phyloP scores from a whole-genome alignment of 2,329 filamentous ascomycete genomes.

The Xylaria sp. region DNA sequence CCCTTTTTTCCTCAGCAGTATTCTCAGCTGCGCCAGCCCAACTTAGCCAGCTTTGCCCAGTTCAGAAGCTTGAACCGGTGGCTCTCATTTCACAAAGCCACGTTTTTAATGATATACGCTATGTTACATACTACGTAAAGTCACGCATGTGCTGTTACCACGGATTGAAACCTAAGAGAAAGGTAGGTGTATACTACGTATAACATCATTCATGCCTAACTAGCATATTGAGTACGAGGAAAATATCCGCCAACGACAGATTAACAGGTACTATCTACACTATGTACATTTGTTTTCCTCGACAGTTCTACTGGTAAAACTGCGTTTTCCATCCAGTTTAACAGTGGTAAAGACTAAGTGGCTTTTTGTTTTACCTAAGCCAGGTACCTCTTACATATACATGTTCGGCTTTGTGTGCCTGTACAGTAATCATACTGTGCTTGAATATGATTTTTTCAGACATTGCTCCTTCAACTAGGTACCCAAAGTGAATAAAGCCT shows the following conservation, averaged over 20 bases:
- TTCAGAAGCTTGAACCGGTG: conserved; percentile 1
- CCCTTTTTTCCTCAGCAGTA: background rate
- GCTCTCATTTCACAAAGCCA: conserved; percentile 7
- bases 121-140: no score
- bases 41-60: background rate
- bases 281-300: background rate
- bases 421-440: background rate
- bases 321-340: background rate
- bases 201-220: background rate
- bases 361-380: background rate
- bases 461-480: no score
- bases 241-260: background rate
- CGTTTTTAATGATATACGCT: background rate
- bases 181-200: background rate
- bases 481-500: conserved; percentile 3
- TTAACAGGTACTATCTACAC: background rate
- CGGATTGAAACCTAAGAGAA: background rate
- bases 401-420: background rate
- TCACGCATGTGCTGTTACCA: background rate
- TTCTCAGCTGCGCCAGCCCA: conserved; percentile 22
- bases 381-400: background rate
- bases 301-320: no score
- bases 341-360: background rate
- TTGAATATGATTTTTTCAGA: no score
- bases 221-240: no score